phyloP scores from a whole-genome alignment of 345 rosid genomes.

The Combretum micranthum region DNA sequence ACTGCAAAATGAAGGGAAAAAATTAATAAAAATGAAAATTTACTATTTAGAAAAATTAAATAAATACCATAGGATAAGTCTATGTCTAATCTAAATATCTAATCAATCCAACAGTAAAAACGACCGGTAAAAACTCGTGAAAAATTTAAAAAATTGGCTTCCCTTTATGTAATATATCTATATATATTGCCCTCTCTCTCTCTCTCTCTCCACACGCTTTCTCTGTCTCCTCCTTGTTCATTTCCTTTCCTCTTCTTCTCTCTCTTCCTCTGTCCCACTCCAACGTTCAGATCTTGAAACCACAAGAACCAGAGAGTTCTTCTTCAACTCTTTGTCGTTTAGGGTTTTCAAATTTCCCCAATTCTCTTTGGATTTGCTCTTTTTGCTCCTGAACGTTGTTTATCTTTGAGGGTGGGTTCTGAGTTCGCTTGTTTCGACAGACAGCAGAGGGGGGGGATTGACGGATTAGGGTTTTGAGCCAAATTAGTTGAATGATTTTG shows the following conservation, averaged over 20 bases:
- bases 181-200: neutral
- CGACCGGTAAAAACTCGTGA: too few relatives aligned
- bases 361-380: neutral
- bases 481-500: neutral
- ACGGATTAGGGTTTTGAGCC: conserved; percentile 9
- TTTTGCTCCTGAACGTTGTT: too few relatives aligned
- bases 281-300: neutral
- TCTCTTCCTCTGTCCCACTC: neutral
- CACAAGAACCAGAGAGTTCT: too few relatives aligned
- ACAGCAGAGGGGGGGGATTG: neutral
- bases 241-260: neutral
- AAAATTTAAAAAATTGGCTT: too few relatives aligned
- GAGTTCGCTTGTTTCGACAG: too few relatives aligned
- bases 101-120: too few relatives aligned
- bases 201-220: neutral
- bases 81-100: too few relatives aligned
- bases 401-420: too few relatives aligned
- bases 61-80: too few relatives aligned
- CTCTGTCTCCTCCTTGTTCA: neutral
- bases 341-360: neutral
- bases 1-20: too few relatives aligned
- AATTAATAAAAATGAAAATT: too few relatives aligned
- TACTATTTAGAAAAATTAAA: too few relatives aligned
- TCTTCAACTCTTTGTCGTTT: neutral
- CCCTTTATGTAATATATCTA: neutral